A percentile compares a stretch with the other conserved stretches of the same genome.
phyloP scores from a whole-genome alignment of 495 filamentous ascomycete genomes.

The Trichoderma gamsii region DNA sequence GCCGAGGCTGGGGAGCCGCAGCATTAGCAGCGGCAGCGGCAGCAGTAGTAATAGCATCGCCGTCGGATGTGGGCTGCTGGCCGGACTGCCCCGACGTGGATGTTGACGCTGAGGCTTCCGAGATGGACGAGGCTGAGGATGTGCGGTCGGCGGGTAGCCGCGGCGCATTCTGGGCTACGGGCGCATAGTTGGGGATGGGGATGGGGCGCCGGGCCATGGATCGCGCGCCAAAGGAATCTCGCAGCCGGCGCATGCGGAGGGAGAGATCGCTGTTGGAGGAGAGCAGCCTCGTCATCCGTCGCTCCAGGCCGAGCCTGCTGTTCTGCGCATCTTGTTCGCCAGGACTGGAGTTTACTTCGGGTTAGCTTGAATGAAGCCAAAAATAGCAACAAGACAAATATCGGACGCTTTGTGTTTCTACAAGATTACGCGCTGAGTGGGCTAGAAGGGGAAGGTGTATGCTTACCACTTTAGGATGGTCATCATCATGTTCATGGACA shows the following conservation, averaged over 20 bases:
- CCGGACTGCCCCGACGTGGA: neutral
- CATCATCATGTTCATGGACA: conserved; percentile 12
- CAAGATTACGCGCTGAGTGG: neutral
- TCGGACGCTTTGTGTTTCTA: too few relatives aligned
- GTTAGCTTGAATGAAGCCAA: neutral
- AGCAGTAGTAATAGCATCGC: neutral
- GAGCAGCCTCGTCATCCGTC: neutral
- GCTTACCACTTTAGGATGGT: conserved; percentile 10
- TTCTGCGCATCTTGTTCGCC: conserved; percentile 7
- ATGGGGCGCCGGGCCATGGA: conserved; percentile 6
- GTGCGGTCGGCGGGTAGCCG: conserved; percentile 9
- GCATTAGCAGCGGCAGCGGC: neutral
- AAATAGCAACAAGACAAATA: neutral
- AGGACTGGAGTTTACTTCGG: neutral
- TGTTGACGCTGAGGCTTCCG: neutral
- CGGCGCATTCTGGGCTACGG: conserved; percentile 8
- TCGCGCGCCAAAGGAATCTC: conserved; percentile 7
- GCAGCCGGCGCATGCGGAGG: neutral
- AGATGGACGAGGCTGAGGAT: neutral
- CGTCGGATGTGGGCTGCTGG: neutral
- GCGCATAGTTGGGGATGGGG: neutral
- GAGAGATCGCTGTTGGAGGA: conserved; percentile 8
- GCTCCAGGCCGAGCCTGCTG: conserved; percentile 3
- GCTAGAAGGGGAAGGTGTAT: neutral
- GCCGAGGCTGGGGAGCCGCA: neutral